Conservation (phyloP, 441 rosid genomes). For the Theobroma grandiflorum region DNA sequence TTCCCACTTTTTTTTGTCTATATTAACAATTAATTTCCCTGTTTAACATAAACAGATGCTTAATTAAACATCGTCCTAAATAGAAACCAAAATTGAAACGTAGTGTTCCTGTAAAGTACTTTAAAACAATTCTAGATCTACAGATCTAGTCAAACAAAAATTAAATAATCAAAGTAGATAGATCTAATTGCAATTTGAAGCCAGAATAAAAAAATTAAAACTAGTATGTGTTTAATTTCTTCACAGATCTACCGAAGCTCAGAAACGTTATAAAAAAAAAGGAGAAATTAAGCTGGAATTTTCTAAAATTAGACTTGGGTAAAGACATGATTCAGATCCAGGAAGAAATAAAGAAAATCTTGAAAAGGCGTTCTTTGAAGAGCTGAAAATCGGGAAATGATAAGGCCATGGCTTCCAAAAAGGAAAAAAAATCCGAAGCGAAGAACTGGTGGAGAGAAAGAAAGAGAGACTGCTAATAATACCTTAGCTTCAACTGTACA, state of each 20-base stretch:
- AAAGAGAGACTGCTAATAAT: background rate
- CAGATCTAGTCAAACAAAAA: conserved; percentile 31
- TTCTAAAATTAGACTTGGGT: background rate
- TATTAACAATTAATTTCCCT: conserved; percentile 10
- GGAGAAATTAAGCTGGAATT: background rate
- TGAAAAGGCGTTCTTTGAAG: background rate
- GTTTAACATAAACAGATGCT: conserved; percentile 10
- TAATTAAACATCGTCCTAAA: background rate
- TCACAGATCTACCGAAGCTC: conserved; percentile 25
- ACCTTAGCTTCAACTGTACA: conserved; percentile 36
- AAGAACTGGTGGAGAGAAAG: background rate
- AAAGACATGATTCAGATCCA: background rate
- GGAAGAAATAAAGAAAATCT: background rate
- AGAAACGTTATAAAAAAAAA: background rate
- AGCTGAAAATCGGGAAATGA: background rate
- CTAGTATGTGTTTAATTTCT: background rate
- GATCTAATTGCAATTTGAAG: background rate
- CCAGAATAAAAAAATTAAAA: background rate
- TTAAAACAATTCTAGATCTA: background rate
- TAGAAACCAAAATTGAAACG: conserved; percentile 1
- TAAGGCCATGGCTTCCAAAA: background rate
- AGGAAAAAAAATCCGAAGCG: background rate
- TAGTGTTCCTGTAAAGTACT: background rate
- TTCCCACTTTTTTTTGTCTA: background rate
- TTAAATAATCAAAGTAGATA: background rate